Evolutionary conservation across 495 filamentous ascomycete genomes (phyloP), one percentile per base, ranked within the genome.

Genomic region (Penicillium crystallinum): DNA sequence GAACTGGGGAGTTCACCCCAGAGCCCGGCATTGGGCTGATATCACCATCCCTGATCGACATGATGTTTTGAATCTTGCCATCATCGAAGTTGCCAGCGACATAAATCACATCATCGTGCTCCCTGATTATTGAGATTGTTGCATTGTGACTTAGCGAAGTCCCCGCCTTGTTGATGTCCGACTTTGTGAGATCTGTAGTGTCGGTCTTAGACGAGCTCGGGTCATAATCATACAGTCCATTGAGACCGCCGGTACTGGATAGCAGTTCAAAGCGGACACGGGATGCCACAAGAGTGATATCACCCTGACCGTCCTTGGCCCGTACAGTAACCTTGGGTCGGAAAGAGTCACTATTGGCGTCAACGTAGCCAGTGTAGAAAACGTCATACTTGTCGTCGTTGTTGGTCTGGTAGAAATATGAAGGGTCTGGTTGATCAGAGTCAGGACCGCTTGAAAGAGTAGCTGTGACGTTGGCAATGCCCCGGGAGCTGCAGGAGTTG

Each of bases 321-420:
- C 83, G 75, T 46, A 99, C 72, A 2, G 89, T 96, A 44, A 99
- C 83, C 15, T 77, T 79, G 22, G 93, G 90, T 18, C 85, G 81
- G 71, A 97, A 97, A 18, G 76, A 77, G 56, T 75, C 76, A 29
- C 82, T 85, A 55, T 76, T 84, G 25, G 82, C 83, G 61, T 97
- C 90, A 49, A 99, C 82, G 53, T 79, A 80, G 7, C 91, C 95
- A 51, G 81, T 83, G 65, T 91, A 96, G 52, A 97, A 82, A 49
- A 85, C 82, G 61, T 97, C 95, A 56, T 93, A 96, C 69, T 97
- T 99, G 71, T 96, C 90, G 62, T 84, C 89, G 56, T 90, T 71
- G 68, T 97, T 97, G 15, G 90, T 96, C 71, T 99, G 95, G 63
- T 77, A 92, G 11, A 95, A 65, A 12, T 70, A 65, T 0, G 78